These are phyloP conservation scores for Arabidopsis suecica DNA, from an alignment of 345 rosid species.

Conservation along the genomic window DNA sequence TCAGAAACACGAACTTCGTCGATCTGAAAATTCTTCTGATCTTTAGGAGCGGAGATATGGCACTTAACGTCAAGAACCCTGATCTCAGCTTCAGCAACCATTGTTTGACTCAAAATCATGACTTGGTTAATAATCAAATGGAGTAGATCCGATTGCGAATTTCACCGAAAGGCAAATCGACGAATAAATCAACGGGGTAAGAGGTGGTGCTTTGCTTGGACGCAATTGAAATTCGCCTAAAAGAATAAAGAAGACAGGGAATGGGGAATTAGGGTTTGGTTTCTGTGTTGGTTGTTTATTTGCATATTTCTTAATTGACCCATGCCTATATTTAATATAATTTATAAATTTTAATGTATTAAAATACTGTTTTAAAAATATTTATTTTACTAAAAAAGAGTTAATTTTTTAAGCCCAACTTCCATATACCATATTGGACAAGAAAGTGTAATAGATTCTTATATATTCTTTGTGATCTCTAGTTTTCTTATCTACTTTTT, in stretches of 20 bases:
- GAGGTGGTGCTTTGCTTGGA: slow-evolving; percentile 32
- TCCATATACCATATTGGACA: too few species aligned
- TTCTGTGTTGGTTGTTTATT: slow-evolving; percentile 42
- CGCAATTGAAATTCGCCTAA: slow-evolving; percentile 43
- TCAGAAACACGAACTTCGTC: slow-evolving; percentile 40
- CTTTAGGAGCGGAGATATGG: slow-evolving; percentile 38
- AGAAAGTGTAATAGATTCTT: too few species aligned
- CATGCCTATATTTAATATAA: neutral
- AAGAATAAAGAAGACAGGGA: slow-evolving; percentile 31
- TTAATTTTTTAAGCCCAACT: too few species aligned
- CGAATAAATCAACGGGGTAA: slow-evolving; percentile 13
- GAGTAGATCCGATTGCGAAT: slow-evolving; percentile 34
- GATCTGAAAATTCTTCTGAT: slow-evolving; percentile 39
- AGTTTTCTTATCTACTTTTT: too few species aligned
- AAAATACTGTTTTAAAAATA: too few species aligned
- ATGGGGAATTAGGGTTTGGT: slow-evolving; percentile 38
- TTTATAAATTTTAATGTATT: too few species aligned
- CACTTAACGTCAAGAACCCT: slow-evolving; percentile 48
- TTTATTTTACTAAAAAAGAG: too few species aligned
- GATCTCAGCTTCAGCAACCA: slow-evolving; percentile 43
- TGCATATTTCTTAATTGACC: neutral
- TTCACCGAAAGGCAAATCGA: slow-evolving; percentile 11
- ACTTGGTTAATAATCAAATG: slow-evolving; percentile 1
- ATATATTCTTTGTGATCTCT: too few species aligned
- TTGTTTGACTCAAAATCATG: slow-evolving; percentile 46